phyloP scores from a whole-genome alignment of 768 basidiomycete species.

The Suillus subalutaceus region DNA sequence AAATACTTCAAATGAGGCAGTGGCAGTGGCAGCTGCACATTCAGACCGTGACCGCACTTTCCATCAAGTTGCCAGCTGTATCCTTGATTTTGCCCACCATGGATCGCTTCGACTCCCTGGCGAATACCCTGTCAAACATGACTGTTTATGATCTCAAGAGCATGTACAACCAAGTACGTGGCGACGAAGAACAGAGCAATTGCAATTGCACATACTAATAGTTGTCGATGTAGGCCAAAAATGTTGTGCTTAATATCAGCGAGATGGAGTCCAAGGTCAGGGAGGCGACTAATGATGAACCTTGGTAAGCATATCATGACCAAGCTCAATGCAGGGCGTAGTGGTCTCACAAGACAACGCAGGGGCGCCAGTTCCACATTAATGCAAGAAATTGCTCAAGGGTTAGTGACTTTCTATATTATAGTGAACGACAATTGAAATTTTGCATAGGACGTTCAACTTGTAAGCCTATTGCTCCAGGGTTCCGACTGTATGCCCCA shows the following conservation, averaged over 20 bases:
- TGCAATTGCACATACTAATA: constrained; percentile 11
- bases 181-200: constrained; percentile 8
- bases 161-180: constrained; percentile 86
- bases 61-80: neutral
- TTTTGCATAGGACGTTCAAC: constrained; percentile 83
- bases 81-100: constrained; percentile 44
- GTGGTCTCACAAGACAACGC: constrained; percentile 14
- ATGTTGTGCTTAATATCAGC: constrained; percentile 92
- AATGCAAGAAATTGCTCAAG: constrained; percentile 98
- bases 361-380: constrained; percentile 98
- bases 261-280: constrained; percentile 97
- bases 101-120: constrained; percentile 80
- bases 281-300: constrained; percentile 97
- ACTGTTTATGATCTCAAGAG: constrained; percentile 93
- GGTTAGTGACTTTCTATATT: constrained; percentile 52
- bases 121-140: constrained; percentile 75
- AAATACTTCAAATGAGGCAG: neutral
- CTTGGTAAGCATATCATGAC: constrained; percentile 70
- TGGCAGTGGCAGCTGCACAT: neutral
- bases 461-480: constrained; percentile 62
- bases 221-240: constrained; percentile 72
- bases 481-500: constrained; percentile 2
- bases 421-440: constrained; percentile 15
- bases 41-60: neutral
- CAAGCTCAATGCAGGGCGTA: neutral